Conservation (phyloP, 139 green algal species). For the Volvox africanus region DNA sequence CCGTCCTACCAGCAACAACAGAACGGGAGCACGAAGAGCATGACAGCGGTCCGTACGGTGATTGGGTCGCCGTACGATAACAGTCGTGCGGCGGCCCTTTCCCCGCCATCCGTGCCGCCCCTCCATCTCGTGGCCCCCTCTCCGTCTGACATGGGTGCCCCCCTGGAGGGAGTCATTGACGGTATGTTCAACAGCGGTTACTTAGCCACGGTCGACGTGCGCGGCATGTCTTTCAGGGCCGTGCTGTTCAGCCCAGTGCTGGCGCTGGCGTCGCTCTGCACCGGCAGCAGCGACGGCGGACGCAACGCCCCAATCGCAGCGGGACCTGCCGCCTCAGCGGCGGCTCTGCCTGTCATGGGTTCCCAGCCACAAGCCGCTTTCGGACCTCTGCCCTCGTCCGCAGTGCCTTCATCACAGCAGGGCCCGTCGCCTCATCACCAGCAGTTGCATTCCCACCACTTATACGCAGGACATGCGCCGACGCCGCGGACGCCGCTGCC, state of each 20-base stretch:
- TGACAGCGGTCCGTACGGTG: neutral
- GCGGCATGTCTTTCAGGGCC: conserved; percentile 46
- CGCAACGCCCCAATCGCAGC: neutral
- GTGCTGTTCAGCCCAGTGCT: conserved; percentile 51
- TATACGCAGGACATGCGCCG: neutral
- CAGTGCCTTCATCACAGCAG: neutral
- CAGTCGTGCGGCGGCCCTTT: neutral
- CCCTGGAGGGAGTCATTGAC: conserved; percentile 43
- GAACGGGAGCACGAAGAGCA: neutral
- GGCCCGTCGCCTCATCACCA: neutral
- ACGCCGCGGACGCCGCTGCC: too few species aligned
- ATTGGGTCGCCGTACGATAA: neutral
- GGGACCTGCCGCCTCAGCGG: neutral
- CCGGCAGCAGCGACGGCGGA: neutral
- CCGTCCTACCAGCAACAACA: neutral
- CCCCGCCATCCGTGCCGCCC: neutral
- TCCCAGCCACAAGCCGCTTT: neutral
- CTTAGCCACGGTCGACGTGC: conserved; percentile 49
- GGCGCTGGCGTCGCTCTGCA: neutral
- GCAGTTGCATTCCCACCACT: neutral
- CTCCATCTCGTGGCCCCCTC: neutral
- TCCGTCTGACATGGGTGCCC: conserved; percentile 4
- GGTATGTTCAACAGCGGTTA: conserved; percentile 54
- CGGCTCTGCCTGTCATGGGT: neutral
- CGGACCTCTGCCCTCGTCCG: neutral